A percentile compares a stretch with the other conserved stretches of the same genome.
Conservation (phyloP, 2,329 filamentous ascomycete genomes). For the Sarocladium strictum region DNA sequence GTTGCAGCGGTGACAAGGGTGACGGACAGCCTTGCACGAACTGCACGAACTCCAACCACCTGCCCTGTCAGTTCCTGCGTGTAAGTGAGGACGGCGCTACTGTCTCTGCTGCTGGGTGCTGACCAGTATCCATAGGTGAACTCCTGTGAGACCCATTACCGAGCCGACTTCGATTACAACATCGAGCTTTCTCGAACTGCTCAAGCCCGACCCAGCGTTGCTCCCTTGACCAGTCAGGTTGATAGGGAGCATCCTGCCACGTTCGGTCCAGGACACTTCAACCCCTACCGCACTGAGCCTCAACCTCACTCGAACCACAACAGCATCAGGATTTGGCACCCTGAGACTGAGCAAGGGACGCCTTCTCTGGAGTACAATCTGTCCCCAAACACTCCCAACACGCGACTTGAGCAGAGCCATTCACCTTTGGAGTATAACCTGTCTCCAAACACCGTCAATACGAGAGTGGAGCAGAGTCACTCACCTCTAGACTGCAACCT, state of each 20-base stretch:
- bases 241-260: neutral
- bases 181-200: neutral
- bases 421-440: no score
- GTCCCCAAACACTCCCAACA: neutral
- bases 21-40: slow-evolving; percentile 75
- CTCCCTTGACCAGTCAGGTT: neutral
- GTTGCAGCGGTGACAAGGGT: slow-evolving; percentile 80
- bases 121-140: neutral
- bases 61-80: slow-evolving; percentile 73
- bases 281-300: neutral
- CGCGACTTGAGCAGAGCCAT: no score
- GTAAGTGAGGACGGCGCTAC: slow-evolving; percentile 41
- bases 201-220: neutral
- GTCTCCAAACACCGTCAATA: no score
- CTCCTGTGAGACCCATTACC: slow-evolving; percentile 4
- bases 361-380: neutral
- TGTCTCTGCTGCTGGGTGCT: neutral
- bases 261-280: neutral
- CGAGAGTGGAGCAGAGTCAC: no score
- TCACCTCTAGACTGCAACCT: no score
- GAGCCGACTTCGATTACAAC: slow-evolving; percentile 6
- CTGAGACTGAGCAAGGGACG: neutral
- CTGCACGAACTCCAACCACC: slow-evolving; percentile 68
- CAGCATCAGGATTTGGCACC: neutral
- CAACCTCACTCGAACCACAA: no score